A percentile compares a stretch with the other conserved stretches of the same genome.
Conservation (phyloP, 192 early-diverging fungal species). For the Coemansia sp. region DNA sequence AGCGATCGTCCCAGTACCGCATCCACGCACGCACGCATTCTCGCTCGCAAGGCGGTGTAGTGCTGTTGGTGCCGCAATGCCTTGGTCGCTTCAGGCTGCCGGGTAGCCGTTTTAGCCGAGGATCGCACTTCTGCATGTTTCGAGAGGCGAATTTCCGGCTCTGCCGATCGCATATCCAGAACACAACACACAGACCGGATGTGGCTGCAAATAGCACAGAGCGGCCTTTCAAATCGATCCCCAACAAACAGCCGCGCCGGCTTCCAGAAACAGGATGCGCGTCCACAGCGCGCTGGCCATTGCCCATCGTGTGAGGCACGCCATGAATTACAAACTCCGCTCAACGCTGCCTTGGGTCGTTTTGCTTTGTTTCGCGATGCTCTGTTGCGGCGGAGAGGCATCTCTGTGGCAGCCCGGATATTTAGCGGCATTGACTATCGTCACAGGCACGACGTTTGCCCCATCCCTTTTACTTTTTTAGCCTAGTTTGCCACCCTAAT, state of each 20-base stretch:
- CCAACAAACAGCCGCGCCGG: background rate
- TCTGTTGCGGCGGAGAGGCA: too few species aligned
- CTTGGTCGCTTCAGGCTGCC: background rate
- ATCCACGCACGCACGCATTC: too few species aligned
- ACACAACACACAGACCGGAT: background rate
- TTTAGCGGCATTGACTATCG: too few species aligned
- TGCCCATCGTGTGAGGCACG: background rate
- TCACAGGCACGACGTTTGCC: too few species aligned
- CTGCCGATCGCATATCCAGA: background rate
- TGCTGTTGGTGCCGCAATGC: background rate
- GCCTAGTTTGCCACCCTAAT: too few species aligned
- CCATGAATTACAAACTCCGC: constrained; percentile 6
- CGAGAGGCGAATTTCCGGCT: background rate
- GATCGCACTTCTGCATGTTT: constrained; percentile 3
- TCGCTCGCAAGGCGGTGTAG: background rate
- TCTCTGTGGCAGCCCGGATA: too few species aligned
- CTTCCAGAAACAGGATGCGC: background rate
- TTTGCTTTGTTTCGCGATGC: too few species aligned
- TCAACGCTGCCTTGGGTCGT: background rate
- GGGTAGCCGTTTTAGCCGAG: constrained; percentile 8
- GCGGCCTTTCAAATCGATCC: background rate
- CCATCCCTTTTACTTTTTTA: too few species aligned
- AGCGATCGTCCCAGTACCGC: background rate
- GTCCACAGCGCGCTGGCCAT: background rate
- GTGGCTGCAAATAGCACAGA: too few species aligned